Evolutionary conservation across 495 filamentous ascomycete species (phyloP).

Genomic region (Aspergillus indologenus): DNA sequence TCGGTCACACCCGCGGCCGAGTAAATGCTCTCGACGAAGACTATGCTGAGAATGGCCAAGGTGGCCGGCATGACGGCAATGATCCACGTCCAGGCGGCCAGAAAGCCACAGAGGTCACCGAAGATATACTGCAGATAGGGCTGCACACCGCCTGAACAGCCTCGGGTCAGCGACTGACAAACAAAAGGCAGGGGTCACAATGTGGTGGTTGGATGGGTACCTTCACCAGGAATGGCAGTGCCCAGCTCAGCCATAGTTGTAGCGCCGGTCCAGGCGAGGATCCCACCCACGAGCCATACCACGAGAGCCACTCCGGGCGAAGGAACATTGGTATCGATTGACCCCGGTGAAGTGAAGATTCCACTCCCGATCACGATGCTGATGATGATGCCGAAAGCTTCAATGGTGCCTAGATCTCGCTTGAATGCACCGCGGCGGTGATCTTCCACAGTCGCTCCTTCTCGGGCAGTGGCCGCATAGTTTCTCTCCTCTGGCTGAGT

Average conservation of each 20-base stretch:
- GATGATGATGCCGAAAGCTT: constrained; percentile 23
- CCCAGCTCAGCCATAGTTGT: constrained; percentile 24
- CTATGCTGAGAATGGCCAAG: constrained; percentile 21
- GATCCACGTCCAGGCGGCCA: constrained; percentile 24
- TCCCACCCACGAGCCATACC: constrained; percentile 22
- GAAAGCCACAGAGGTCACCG: constrained; percentile 21
- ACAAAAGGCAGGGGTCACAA: not conserved
- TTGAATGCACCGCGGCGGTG: constrained; percentile 5
- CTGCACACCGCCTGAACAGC: constrained; percentile 16
- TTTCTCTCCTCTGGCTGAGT: not conserved
- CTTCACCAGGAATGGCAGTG: constrained; percentile 21
- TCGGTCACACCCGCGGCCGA: constrained; percentile 16
- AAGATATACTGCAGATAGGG: constrained; percentile 24
- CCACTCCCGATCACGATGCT: constrained; percentile 25
- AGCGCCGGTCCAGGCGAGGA: constrained; percentile 21
- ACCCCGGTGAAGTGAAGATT: constrained; percentile 20
- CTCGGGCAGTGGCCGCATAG: not conserved
- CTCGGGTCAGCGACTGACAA: not conserved
- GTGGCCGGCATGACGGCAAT: constrained; percentile 22
- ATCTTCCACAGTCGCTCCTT: not conserved
- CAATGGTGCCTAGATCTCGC: constrained; percentile 19
- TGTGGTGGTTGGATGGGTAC: not conserved
- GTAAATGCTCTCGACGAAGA: constrained; percentile 23
- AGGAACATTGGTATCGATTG: constrained; percentile 24
- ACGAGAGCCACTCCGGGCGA: constrained; percentile 18